These are phyloP conservation scores for Scolecobasidium constrictum DNA, from an alignment of 2,329 filamentous ascomycete species.

Conservation along the genomic window DNA sequence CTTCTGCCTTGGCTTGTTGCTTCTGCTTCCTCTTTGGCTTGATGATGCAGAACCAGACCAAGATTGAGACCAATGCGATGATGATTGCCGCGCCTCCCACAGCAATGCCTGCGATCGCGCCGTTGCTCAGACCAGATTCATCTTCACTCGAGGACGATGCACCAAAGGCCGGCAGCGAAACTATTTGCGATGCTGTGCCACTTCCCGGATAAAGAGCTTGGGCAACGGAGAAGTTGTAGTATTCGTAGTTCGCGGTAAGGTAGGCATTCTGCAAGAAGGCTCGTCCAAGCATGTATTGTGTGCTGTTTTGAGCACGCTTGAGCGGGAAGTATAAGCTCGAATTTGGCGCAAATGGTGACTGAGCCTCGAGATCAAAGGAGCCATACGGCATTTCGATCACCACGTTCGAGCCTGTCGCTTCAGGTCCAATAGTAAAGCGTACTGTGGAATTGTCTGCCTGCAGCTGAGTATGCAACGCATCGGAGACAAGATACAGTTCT, in stretches of 20 bases:
- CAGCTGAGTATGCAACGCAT: constrained; percentile 16
- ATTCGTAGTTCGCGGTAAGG: constrained; percentile 37
- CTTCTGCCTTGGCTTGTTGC: neutral
- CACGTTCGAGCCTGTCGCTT: constrained; percentile 18
- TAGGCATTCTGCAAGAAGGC: constrained; percentile 60
- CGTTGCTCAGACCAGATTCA: constrained; percentile 16
- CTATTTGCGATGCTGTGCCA: constrained; percentile 2
- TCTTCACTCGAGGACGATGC: neutral
- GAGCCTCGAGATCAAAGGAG: constrained; percentile 31
- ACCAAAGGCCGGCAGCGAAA: constrained; percentile 6
- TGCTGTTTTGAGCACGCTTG: constrained; percentile 41
- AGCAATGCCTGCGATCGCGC: constrained; percentile 34
- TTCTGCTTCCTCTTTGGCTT: constrained; percentile 6
- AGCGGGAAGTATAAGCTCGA: constrained; percentile 54
- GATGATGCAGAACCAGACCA: constrained; percentile 5
- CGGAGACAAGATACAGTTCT: constrained; percentile 21
- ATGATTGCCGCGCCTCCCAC: constrained; percentile 25
- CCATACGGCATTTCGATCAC: constrained; percentile 37
- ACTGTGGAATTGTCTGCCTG: constrained; percentile 19
- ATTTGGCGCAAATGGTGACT: constrained; percentile 24
- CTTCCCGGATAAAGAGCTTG: constrained; percentile 19
- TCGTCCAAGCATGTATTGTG: constrained; percentile 52
- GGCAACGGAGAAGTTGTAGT: constrained; percentile 34
- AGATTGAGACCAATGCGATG: neutral
- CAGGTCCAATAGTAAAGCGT: constrained; percentile 29